These are phyloP conservation scores for Tylopilus felleus DNA, from an alignment of 768 basidiomycete species.

Conservation along the genomic window DNA sequence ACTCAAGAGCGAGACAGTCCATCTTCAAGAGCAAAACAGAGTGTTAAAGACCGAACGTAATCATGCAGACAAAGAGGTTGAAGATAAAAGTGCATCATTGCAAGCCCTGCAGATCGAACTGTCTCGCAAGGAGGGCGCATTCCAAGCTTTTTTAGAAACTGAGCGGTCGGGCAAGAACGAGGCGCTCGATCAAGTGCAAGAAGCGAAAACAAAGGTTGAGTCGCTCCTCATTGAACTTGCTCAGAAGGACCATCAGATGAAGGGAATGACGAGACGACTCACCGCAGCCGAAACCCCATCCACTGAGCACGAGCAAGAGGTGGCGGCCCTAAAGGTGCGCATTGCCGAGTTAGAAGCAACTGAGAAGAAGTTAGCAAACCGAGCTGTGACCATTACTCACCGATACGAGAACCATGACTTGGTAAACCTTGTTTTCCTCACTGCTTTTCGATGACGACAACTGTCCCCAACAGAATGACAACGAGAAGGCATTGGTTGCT, in stretches of 20 bases:
- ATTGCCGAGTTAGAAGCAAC: conserved; percentile 27
- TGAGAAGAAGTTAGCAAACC: conserved; percentile 26
- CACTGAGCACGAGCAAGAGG: conserved; percentile 30
- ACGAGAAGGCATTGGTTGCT: conserved; percentile 49
- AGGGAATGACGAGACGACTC: conserved; percentile 24
- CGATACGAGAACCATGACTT: conserved; percentile 47
- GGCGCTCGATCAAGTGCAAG: conserved; percentile 14
- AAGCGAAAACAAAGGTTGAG: conserved; percentile 18
- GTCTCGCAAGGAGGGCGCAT: conserved; percentile 26
- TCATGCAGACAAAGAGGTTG: conserved; percentile 3
- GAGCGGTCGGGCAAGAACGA: conserved; percentile 24
- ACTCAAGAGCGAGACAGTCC: conserved; percentile 14
- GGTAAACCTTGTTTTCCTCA: conserved; percentile 33
- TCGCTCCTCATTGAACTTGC: conserved; percentile 22
- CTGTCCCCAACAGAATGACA: conserved; percentile 37
- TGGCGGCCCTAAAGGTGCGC: conserved; percentile 17
- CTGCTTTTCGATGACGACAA: conserved; percentile 11
- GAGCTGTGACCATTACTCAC: conserved; percentile 27
- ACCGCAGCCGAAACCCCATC: conserved; percentile 21
- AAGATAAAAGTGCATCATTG: conserved; percentile 11
- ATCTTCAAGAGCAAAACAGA: conserved; percentile 23
- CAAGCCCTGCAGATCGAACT: conserved; percentile 20
- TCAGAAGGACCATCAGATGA: conserved; percentile 15
- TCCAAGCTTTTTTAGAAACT: conserved; percentile 20
- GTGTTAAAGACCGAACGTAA: conserved; percentile 16